phyloP scores from a whole-genome alignment of 768 basidiomycete genomes.

The Pisolithus orientalis region DNA sequence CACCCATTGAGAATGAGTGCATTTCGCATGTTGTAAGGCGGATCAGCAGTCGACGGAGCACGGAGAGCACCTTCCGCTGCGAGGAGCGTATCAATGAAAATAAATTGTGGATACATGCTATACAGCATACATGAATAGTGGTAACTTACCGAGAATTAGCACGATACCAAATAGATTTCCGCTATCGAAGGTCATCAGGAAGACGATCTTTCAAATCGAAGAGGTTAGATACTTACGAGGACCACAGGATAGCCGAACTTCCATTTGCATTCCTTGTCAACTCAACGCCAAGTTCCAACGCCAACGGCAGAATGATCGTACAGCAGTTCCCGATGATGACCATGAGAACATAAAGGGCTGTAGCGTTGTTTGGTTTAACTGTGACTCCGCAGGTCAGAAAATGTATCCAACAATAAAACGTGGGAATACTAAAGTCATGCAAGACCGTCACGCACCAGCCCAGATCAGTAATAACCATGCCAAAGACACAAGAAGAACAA shows the following conservation, averaged over 20 bases:
- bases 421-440: no score
- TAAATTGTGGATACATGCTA: background rate
- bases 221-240: slow-evolving; percentile 40
- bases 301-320: slow-evolving; percentile 68
- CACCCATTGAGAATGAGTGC: slow-evolving; percentile 63
- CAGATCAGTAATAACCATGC: slow-evolving; percentile 78
- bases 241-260: slow-evolving; percentile 74
- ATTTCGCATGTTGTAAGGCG: slow-evolving; percentile 68
- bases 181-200: slow-evolving; percentile 27
- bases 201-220: background rate
- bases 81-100: background rate
- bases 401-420: no score
- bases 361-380: slow-evolving; percentile 61
- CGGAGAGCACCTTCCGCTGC: slow-evolving; percentile 66
- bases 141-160: slow-evolving; percentile 51
- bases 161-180: slow-evolving; percentile 59
- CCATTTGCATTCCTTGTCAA: slow-evolving; percentile 74
- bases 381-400: background rate
- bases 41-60: slow-evolving; percentile 49
- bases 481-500: slow-evolving; percentile 55
- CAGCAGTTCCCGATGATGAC: slow-evolving; percentile 60
- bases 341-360: slow-evolving; percentile 59
- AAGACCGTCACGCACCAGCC: slow-evolving; percentile 48
- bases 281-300: slow-evolving; percentile 73
- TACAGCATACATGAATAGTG: background rate